Evolutionary conservation across 306 rosid genomes (phyloP).

Genomic region (Cajanus cajan): DNA sequence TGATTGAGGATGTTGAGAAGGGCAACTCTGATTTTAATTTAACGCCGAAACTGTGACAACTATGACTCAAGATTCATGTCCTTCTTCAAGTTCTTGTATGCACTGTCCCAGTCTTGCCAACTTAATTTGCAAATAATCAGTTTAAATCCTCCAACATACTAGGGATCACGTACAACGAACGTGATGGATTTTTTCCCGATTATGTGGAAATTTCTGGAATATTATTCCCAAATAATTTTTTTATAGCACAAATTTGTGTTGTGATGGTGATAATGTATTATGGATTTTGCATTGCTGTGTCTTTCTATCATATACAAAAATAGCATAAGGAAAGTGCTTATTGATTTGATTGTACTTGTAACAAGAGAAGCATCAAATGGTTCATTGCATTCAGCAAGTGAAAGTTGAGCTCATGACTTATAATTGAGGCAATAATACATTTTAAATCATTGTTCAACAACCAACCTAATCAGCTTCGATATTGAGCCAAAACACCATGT

Average conservation of each 20-base stretch:
- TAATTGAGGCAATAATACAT: slow-evolving; percentile 38
- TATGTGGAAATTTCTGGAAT: background rate
- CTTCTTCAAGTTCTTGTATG: slow-evolving; percentile 44
- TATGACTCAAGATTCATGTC: no score
- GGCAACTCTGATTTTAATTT: slow-evolving; percentile 43
- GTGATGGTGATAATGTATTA: slow-evolving; percentile 24
- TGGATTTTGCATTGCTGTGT: slow-evolving; percentile 31
- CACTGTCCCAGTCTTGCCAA: slow-evolving; percentile 33
- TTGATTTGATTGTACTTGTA: slow-evolving; percentile 28
- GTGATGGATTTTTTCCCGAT: background rate
- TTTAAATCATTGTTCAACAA: slow-evolving; percentile 25
- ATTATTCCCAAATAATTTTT: slow-evolving; percentile 25
- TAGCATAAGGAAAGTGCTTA: slow-evolving; percentile 23
- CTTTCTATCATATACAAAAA: slow-evolving; percentile 17
- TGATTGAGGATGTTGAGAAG: slow-evolving; percentile 40
- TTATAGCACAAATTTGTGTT: slow-evolving; percentile 9
- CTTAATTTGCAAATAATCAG: slow-evolving; percentile 29
- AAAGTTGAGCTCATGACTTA: slow-evolving; percentile 30
- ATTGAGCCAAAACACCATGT: slow-evolving; percentile 20
- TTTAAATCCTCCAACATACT: background rate
- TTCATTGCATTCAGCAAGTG: slow-evolving; percentile 28
- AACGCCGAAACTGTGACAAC: slow-evolving; percentile 36
- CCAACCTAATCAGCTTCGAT: slow-evolving; percentile 16
- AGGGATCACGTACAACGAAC: background rate
- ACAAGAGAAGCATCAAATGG: slow-evolving; percentile 24